Percentiles rank a stretch among this genome's conserved stretches.
Conservation (phyloP, 2,329 filamentous ascomycete genomes). For the Sclerotinia nivalis region DNA sequence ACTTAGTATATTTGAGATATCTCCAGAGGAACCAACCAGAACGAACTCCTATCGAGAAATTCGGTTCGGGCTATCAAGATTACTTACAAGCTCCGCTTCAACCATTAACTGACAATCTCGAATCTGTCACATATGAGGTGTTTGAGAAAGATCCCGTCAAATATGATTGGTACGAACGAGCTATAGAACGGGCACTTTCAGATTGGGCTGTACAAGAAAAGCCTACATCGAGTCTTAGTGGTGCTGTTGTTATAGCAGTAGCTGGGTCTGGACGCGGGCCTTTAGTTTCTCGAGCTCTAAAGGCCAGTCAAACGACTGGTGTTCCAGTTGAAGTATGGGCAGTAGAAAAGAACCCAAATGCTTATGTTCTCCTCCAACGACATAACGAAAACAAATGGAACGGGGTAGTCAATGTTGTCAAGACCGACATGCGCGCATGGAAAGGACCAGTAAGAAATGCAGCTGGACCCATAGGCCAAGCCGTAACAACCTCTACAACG, state of each 20-base stretch:
- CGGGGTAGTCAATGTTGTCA: conserved; percentile 79
- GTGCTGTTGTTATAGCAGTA: conserved; percentile 81
- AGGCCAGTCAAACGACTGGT: conserved; percentile 73
- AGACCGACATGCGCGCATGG: conserved; percentile 98
- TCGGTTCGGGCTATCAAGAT: conserved; percentile 81
- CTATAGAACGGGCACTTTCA: conserved; percentile 74
- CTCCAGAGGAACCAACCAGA: conserved; percentile 79
- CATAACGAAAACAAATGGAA: conserved; percentile 84
- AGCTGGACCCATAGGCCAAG: conserved; percentile 40
- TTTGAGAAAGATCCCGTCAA: conserved; percentile 99
- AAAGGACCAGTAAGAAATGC: conserved; percentile 66
- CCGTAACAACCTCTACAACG: conserved; percentile 39
- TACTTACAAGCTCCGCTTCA: conserved; percentile 95
- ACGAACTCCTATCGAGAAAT: conserved; percentile 61
- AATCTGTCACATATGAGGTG: conserved; percentile 96
- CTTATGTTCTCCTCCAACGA: conserved; percentile 86
- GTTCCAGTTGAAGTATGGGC: conserved; percentile 86
- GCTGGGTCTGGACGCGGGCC: conserved; percentile 92
- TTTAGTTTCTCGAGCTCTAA: conserved; percentile 81
- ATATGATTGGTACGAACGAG: conserved; percentile 91
- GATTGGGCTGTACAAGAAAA: conserved; percentile 76
- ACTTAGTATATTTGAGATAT: conserved; percentile 81
- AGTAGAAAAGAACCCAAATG: conserved; percentile 97
- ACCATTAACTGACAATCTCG: conserved; percentile 91
- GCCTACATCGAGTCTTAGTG: conserved; percentile 69